Conservation (phyloP, 345 rosid genomes). For the Diplotaxis tenuifolia region DNA sequence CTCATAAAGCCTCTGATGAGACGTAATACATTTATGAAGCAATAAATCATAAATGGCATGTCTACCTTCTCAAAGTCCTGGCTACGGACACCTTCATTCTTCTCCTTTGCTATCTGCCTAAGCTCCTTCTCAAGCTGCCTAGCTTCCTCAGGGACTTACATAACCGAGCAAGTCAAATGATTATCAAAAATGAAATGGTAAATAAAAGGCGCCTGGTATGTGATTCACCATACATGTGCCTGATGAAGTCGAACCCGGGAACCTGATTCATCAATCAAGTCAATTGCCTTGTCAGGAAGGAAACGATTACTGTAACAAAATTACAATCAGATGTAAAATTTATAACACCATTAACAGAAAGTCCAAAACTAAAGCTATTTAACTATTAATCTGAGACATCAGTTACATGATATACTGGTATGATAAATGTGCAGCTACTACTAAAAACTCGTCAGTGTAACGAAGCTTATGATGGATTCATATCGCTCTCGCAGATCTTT, state of each 20-base stretch:
- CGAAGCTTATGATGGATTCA: conserved; percentile 42
- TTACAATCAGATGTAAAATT: too few relatives aligned
- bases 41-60: not conserved
- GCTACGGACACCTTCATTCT: conserved; percentile 89
- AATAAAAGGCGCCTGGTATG: not conserved
- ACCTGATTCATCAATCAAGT: conserved; percentile 75
- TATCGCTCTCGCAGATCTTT: conserved; percentile 69
- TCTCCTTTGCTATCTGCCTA: conserved; percentile 88
- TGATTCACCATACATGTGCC: conserved; percentile 38
- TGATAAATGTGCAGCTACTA: conserved; percentile 46
- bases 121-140: conserved; percentile 96
- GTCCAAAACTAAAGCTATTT: not conserved
- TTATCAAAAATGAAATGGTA: not conserved
- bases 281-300: conserved; percentile 70
- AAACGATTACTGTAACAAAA: conserved; percentile 53
- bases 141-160: conserved; percentile 95
- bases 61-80: conserved; percentile 96
- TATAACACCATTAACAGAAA: not conserved
- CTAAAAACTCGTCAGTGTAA: conserved; percentile 41
- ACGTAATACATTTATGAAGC: not conserved
- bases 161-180: conserved; percentile 14
- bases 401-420: conserved; percentile 46
- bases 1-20: not conserved
- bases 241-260: conserved; percentile 60
- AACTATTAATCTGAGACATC: not conserved